phyloP scores from a whole-genome alignment of 768 basidiomycete species.

The Mycena chlorophos region DNA sequence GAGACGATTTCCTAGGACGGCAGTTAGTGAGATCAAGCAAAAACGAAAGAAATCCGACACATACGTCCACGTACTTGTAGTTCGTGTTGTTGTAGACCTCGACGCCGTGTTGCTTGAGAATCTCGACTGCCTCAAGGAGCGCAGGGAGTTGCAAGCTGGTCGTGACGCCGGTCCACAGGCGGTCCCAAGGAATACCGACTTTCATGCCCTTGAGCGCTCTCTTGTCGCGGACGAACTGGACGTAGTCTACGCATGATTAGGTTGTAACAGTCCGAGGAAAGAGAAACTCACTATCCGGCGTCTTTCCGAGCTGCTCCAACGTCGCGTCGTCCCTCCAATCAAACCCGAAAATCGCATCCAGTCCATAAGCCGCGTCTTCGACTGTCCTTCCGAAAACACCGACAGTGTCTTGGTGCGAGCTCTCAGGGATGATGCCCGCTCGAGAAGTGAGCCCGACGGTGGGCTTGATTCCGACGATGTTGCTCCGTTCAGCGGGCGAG shows the following conservation, averaged over 20 bases:
- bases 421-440: conserved; percentile 42
- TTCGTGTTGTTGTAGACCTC: conserved; percentile 22
- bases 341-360: conserved; percentile 38
- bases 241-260: conserved; percentile 12
- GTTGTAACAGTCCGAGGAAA: not conserved
- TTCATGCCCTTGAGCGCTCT: conserved; percentile 24
- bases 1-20: conserved; percentile 18
- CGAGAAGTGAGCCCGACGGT: conserved; percentile 45
- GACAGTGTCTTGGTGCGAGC: conserved; percentile 40
- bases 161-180: conserved; percentile 18
- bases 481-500: conserved; percentile 38
- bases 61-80: conserved; percentile 18
- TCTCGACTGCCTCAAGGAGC: conserved; percentile 17
- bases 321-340: conserved; percentile 39
- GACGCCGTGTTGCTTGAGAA: conserved; percentile 21
- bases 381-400: conserved; percentile 39
- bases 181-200: conserved; percentile 23
- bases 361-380: conserved; percentile 36
- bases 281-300: conserved; percentile 15
- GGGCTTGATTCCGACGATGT: conserved; percentile 45
- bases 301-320: conserved; percentile 34
- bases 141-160: conserved; percentile 18
- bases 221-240: conserved; percentile 24
- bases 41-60: not conserved
- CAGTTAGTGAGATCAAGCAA: not conserved